Evolutionary conservation across 2,329 filamentous ascomycete genomes (phyloP).

Genomic region (Exophiala bonariae): DNA sequence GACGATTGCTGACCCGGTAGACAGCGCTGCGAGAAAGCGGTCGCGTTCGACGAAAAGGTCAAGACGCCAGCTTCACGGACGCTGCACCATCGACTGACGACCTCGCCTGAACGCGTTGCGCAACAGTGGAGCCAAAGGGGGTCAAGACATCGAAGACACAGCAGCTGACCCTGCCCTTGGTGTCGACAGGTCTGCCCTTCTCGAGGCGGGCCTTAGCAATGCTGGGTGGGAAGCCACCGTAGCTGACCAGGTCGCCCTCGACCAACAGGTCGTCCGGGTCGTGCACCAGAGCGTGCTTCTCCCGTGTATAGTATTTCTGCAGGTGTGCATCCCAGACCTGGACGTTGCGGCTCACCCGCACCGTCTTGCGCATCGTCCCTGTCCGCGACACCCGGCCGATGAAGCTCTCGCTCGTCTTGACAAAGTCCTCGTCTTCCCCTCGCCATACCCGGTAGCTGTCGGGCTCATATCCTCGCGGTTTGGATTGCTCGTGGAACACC

Average conservation of each 20-base stretch:
- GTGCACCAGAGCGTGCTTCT: slow-evolving; percentile 23
- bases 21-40: no score
- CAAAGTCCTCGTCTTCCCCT: no score
- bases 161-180: slow-evolving; percentile 16
- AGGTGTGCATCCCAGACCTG: slow-evolving; percentile 23
- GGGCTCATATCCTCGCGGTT: no score
- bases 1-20: no score
- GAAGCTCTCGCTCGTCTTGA: neutral
- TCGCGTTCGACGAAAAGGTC: no score
- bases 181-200: slow-evolving; percentile 6
- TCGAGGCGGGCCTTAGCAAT: slow-evolving; percentile 11
- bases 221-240: slow-evolving; percentile 16
- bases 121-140: slow-evolving; percentile 24
- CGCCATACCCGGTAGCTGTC: no score
- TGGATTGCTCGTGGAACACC: no score
- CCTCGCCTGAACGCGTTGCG: slow-evolving; percentile 4
- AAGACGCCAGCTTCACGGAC: no score
- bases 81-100: no score
- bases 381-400: slow-evolving; percentile 14
- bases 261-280: slow-evolving; percentile 22
- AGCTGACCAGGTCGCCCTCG: slow-evolving; percentile 25
- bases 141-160: slow-evolving; percentile 23
- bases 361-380: slow-evolving; percentile 20
- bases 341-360: slow-evolving; percentile 15
- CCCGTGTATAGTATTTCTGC: slow-evolving; percentile 24